Evolutionary conservation across 768 basidiomycete genomes (phyloP).

Genomic region (Podaxis sp.): DNA sequence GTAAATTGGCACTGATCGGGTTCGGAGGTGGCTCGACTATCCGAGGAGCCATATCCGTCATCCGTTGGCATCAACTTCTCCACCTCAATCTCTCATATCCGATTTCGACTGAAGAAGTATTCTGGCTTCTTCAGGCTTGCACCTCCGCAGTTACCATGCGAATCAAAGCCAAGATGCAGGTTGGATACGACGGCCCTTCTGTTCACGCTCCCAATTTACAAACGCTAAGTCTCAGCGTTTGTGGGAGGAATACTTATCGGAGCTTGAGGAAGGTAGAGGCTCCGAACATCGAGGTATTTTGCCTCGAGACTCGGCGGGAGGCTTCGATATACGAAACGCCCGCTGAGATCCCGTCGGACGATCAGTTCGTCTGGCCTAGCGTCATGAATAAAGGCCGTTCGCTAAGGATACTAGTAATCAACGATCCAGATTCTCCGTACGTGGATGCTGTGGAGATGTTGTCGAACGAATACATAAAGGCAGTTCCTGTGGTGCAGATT

Average conservation of each 20-base stretch:
- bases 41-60: neutral
- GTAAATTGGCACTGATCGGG: neutral
- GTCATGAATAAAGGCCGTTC: neutral
- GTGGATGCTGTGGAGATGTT: neutral
- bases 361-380: neutral
- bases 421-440: neutral
- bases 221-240: neutral
- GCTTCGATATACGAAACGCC: slow-evolving; percentile 1
- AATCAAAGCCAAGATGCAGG: neutral
- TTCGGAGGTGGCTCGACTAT: neutral
- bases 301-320: slow-evolving; percentile 4
- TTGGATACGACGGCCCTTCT: neutral
- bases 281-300: slow-evolving; percentile 10
- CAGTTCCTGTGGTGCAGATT: neutral
- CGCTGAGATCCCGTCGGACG: neutral
- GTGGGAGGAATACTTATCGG: slow-evolving; percentile 1
- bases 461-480: neutral
- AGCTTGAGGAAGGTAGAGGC: slow-evolving; percentile 7
- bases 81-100: slow-evolving; percentile 9
- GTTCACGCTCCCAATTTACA: slow-evolving; percentile 3
- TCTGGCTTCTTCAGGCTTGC: slow-evolving; percentile 10
- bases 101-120: slow-evolving; percentile 6
- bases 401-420: neutral
- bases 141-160: neutral
- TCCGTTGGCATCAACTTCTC: slow-evolving; percentile 7